A percentile compares a stretch with the other conserved stretches of the same genome.
Conservation (phyloP, 2,329 filamentous ascomycete genomes). For the Biscogniauxia mediterranea region DNA sequence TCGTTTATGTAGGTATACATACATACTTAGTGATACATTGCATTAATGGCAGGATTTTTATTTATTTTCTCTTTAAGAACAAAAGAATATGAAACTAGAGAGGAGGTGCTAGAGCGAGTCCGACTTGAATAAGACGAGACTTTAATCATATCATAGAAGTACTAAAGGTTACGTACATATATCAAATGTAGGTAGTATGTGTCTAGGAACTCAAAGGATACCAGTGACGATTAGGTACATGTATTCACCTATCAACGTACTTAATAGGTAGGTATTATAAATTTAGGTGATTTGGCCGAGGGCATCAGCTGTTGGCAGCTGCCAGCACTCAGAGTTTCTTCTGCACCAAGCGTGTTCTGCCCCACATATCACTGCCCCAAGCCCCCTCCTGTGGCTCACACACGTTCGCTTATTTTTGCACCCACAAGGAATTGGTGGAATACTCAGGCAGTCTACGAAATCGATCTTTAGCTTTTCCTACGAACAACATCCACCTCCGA, state of each 20-base stretch:
- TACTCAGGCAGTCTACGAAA: constrained; percentile 23
- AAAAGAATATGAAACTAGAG: not conserved
- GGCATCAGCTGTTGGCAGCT: not conserved
- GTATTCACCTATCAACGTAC: no score
- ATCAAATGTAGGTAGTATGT: no score
- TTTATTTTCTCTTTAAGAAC: no score
- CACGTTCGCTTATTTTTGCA: constrained; percentile 33
- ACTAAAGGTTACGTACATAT: no score
- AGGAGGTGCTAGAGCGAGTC: not conserved
- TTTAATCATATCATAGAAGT: no score
- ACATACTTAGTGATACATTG: not conserved
- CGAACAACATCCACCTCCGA: constrained; percentile 21
- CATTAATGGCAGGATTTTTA: not conserved
- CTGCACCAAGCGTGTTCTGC: not conserved
- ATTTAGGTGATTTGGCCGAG: not conserved
- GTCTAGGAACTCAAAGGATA: no score
- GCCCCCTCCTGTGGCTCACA: constrained; percentile 17
- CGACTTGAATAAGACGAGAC: no score
- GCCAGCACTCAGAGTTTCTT: not conserved
- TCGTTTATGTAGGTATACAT: not conserved
- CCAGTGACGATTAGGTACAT: no score
- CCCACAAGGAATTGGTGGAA: constrained; percentile 29
- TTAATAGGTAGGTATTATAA: no score
- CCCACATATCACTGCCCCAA: constrained; percentile 2
- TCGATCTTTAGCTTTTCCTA: constrained; percentile 21